Base-by-base conservation (phyloP, 345 rosid species). In the Barbarea vulgaris region DNA sequence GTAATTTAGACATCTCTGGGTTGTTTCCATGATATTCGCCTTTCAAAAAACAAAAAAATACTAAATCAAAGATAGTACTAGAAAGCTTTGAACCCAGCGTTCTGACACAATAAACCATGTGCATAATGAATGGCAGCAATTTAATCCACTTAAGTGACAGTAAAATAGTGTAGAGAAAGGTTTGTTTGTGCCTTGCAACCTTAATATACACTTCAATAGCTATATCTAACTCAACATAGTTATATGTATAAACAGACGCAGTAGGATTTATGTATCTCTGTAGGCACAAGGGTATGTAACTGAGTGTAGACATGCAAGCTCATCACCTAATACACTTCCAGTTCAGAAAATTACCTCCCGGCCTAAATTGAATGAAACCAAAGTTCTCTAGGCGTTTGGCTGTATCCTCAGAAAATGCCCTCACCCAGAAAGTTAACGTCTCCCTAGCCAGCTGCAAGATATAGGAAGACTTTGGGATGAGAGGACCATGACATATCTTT, bases 11-110 rank as follows among this genome's bases (percentile, higher is more conserved):
- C 99, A 95, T 95, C 84, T 95, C 97, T 44, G 99, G 97, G 82
- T 95, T 95, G 87, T 95, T 95, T 74, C 93, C 99, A 85, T 95
- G 99, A 81, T 95, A 92, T 78, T 95, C 99, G 25, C 99, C 99
- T 94, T 71, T 66, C 75, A 41, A 60, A 31, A 15, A 27, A 61
- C 25, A 34, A 50, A 62, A 24, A 25, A 5, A 28, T 14, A 72
- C 33, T 39, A 53, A 27, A 68, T 69, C 33, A 68, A 62, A 69
- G 19, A 27, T 57, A 33, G 27, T 42, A 34, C 28, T 33, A 24
- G 56, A 64, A 73, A 60, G 55, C 47, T 68, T 66, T 48, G 5
- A 2, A 44, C 48, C 48, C 50, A n/a, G 9, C 50, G 21, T 44
- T 44, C 50, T 44, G 50, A 41, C 50, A 44, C 21, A 44, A 44